Evolutionary conservation across 208 protist species (phyloP).

Genomic region (Trypanosoma boissoni): DNA sequence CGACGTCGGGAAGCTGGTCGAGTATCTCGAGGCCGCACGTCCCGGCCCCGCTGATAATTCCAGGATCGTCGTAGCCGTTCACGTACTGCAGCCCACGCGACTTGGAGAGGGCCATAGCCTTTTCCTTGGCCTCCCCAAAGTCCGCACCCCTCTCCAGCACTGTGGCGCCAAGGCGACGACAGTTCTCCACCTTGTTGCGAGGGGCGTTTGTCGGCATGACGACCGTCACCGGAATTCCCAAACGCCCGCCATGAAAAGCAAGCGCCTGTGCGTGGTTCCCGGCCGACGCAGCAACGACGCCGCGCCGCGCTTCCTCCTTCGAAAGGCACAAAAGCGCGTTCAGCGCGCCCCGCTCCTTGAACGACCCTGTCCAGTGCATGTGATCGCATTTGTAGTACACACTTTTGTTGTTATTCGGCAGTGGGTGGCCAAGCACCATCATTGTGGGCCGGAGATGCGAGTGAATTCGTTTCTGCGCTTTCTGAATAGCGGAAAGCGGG

Average conservation of each 20-base stretch:
- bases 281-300: constrained; percentile 83
- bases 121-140: constrained; percentile 75
- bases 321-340: constrained; percentile 78
- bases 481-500: too few relatives aligned
- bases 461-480: too few relatives aligned
- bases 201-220: constrained; percentile 89
- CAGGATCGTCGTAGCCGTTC: constrained; percentile 88
- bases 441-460: constrained; percentile 38
- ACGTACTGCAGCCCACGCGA: constrained; percentile 64
- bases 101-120: constrained; percentile 40
- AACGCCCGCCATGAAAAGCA: constrained; percentile 76
- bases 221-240: constrained; percentile 86
- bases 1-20: constrained; percentile 76
- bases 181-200: constrained; percentile 81
- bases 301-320: constrained; percentile 49
- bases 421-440: constrained; percentile 34
- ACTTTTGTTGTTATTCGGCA: constrained; percentile 26
- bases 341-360: constrained; percentile 91
- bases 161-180: constrained; percentile 63
- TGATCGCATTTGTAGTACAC: constrained; percentile 78
- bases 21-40: constrained; percentile 89
- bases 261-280: constrained; percentile 92
- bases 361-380: constrained; percentile 66
- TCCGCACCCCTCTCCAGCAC: constrained; percentile 67
- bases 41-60: constrained; percentile 85